Base-by-base conservation (phyloP, 495 filamentous ascomycete species). In the Haplographium delicatum region DNA sequence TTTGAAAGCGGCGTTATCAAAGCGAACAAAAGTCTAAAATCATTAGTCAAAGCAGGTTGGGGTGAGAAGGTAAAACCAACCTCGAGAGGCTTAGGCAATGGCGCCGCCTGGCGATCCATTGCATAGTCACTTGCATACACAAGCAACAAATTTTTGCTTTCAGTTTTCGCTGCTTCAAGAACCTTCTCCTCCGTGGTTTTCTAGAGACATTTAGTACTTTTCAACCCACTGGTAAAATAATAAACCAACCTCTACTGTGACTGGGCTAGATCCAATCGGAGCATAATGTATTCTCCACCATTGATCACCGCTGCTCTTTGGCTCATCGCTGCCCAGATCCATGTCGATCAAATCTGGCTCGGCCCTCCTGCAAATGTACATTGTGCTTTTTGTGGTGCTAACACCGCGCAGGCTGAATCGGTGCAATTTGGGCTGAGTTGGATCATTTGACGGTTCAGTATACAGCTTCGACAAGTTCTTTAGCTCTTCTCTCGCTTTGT, bases 371-470 rank as follows among this genome's bases (percentile, higher is more conserved):
- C 51, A 57, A 38, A 51, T 48, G 42, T 53, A 57, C 16, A 48
- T 51, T 18, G 41, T 57, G 40, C 50, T 43, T 13, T 61, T 64
- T 20, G 38, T 65, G 9, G 26, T 51, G 41, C 38, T 56, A 26
- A 59, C 52, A 57, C 49, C 47, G 19, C 51, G 50, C 40, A 56
- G 53, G 0, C 23, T 62, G 49, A 53, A 68, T 53, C 25, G 65
- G 60, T 72, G 63, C 44, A 66, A 39, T 47, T 69, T 65, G 20
- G 73, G 68, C 42, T 76, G 65, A 4, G 58, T 60, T 22, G 69
- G 63, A 28, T 74, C 67, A n/a, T 72, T 58, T 3, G 73, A 65
- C n/a, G 75, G 70, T 49, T 80, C 65, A 1, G 75, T 83, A 51
- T 76, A 80, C 10, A 71, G 65, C 47, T 73, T 74, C 2, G 75